phyloP scores from a whole-genome alignment of 2,329 filamentous ascomycete species.

The Ilyonectria robusta region DNA sequence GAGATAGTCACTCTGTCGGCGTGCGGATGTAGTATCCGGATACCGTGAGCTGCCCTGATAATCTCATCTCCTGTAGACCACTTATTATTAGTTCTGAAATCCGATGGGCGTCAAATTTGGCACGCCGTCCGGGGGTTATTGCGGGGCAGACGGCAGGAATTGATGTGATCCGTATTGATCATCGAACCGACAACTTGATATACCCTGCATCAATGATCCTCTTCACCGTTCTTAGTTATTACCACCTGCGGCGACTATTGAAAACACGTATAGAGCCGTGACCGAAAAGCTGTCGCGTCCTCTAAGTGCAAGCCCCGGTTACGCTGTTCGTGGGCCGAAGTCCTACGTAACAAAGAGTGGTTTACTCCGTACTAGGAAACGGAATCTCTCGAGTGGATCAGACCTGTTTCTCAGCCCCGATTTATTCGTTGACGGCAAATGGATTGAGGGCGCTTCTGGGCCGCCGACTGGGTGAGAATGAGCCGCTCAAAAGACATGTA shows the following conservation, averaged over 20 bases:
- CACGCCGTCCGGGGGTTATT: slow-evolving; percentile 24
- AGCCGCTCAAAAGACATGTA: slow-evolving; percentile 1
- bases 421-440: slow-evolving; percentile 24
- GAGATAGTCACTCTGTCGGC: not conserved
- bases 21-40: not conserved
- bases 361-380: slow-evolving; percentile 34
- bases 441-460: slow-evolving; percentile 11
- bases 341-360: slow-evolving; percentile 28
- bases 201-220: slow-evolving; percentile 20
- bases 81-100: slow-evolving; percentile 26
- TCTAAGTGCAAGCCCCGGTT: not conserved
- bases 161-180: slow-evolving; percentile 24
- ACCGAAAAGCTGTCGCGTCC: not conserved
- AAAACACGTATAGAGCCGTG: not conserved
- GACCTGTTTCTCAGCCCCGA: slow-evolving; percentile 28
- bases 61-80: slow-evolving; percentile 36
- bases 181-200: slow-evolving; percentile 37
- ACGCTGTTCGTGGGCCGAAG: slow-evolving; percentile 12
- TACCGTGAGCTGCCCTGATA: slow-evolving; percentile 29
- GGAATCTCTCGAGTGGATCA: slow-evolving; percentile 42
- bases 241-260: not conserved
- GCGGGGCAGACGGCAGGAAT: slow-evolving; percentile 19
- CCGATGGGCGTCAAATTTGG: slow-evolving; percentile 24
- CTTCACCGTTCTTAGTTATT: slow-evolving; percentile 17
- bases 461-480: not conserved